These are phyloP conservation scores for Lithospermum erythrorhizon DNA, from an alignment of 257 asterid genomes.

Conservation along the genomic window DNA sequence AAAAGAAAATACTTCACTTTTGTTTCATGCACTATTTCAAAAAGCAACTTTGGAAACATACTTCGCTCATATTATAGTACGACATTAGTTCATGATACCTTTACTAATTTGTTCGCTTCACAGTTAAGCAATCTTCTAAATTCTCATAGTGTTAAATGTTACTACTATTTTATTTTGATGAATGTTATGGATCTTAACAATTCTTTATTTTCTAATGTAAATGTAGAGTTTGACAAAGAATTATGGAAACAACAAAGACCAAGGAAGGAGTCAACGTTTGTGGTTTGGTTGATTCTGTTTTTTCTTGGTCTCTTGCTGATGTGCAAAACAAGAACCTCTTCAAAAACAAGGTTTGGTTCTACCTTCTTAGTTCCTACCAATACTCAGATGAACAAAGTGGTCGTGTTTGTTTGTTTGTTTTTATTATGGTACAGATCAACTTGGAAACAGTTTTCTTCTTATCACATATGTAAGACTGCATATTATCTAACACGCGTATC, in stretches of 20 bases:
- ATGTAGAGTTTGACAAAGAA: not conserved
- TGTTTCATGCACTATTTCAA: too few species aligned
- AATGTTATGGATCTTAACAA: not conserved
- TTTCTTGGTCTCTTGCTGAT: slow-evolving; percentile 51
- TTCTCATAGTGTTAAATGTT: not conserved
- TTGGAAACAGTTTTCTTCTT: too few species aligned
- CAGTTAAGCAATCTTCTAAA: not conserved
- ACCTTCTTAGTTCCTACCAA: not conserved
- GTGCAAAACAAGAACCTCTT: slow-evolving; percentile 35
- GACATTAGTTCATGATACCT: not conserved
- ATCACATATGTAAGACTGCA: too few species aligned
- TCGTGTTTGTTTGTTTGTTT: not conserved
- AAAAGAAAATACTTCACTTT: too few species aligned
- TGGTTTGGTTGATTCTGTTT: slow-evolving; percentile 20
- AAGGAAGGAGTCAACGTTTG: not conserved
- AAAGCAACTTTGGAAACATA: not conserved
- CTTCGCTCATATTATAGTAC: not conserved
- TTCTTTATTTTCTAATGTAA: too few species aligned
- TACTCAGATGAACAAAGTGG: not conserved
- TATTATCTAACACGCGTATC: too few species aligned
- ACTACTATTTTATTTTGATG: not conserved
- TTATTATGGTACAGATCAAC: too few species aligned
- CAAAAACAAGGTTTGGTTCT: slow-evolving; percentile 26
- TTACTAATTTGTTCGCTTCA: not conserved
- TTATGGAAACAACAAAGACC: not conserved